Evolutionary conservation across 495 filamentous ascomycete genomes (phyloP).

Genomic region (Hypoxylon perforatum): DNA sequence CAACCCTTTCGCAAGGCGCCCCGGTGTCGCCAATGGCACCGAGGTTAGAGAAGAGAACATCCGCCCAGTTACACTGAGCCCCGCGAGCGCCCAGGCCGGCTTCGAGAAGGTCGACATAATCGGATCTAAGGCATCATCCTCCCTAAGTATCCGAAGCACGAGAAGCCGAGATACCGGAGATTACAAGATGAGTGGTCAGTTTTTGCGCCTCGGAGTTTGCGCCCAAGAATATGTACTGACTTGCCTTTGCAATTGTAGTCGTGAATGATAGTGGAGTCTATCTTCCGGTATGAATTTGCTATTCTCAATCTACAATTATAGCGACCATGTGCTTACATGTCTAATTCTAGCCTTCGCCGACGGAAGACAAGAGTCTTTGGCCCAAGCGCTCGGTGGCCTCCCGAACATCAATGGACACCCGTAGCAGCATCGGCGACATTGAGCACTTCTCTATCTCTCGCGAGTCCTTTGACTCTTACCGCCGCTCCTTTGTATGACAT

Average conservation of each 20-base stretch:
- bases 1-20: slow-evolving; percentile 74
- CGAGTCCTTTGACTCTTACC: slow-evolving; percentile 97
- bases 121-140: slow-evolving; percentile 66
- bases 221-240: slow-evolving; percentile 36
- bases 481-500: slow-evolving; percentile 87
- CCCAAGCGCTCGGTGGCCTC: slow-evolving; percentile 74
- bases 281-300: slow-evolving; percentile 75
- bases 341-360: slow-evolving; percentile 79
- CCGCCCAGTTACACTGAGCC: slow-evolving; percentile 54
- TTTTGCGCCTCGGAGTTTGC: slow-evolving; percentile 11
- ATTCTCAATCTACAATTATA: slow-evolving; percentile 5
- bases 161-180: slow-evolving; percentile 70
- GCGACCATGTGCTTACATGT: slow-evolving; percentile 27
- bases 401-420: slow-evolving; percentile 73
- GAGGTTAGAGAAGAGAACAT: slow-evolving; percentile 64
- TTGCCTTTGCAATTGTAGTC: slow-evolving; percentile 63
- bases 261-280: slow-evolving; percentile 98
- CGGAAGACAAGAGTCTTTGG: slow-evolving; percentile 89
- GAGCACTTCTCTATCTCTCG: slow-evolving; percentile 97
- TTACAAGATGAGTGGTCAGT: slow-evolving; percentile 85
- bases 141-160: slow-evolving; percentile 70
- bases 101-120: slow-evolving; percentile 67
- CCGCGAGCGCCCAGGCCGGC: slow-evolving; percentile 50
- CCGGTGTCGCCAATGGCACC: slow-evolving; percentile 51
- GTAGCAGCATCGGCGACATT: slow-evolving; percentile 77